These are phyloP conservation scores for Dendrothele bispora DNA, from an alignment of 768 basidiomycete species.

Conservation along the genomic window DNA sequence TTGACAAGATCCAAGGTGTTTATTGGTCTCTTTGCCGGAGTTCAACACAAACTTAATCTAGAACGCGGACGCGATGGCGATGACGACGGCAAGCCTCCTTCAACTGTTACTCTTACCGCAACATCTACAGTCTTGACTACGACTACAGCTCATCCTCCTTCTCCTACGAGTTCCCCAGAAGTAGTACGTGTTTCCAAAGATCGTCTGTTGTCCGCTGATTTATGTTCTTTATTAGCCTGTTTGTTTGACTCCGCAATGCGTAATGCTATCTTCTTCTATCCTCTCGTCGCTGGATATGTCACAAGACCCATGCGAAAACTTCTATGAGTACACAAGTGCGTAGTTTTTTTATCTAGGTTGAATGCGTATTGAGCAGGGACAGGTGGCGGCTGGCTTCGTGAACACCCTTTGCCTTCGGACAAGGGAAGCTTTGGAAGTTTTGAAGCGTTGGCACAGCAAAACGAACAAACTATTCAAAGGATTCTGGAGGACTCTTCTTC, in stretches of 20 bases:
- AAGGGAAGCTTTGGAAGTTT: conserved; percentile 75
- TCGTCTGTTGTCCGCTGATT: conserved; percentile 4
- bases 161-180: conserved; percentile 50
- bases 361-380: not conserved
- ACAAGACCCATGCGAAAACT: conserved; percentile 93
- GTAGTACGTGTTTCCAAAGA: conserved; percentile 37
- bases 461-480: conserved; percentile 73
- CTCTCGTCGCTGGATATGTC: conserved; percentile 76
- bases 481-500: conserved; percentile 58
- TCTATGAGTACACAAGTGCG: conserved; percentile 91
- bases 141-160: conserved; percentile 46
- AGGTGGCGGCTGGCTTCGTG: conserved; percentile 89
- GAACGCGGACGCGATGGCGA: conserved; percentile 38
- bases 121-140: conserved; percentile 36
- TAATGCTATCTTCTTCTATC: conserved; percentile 80
- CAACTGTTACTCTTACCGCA: conserved; percentile 3
- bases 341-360: conserved; percentile 19
- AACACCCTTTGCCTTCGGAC: conserved; percentile 85
- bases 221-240: conserved; percentile 40
- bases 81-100: conserved; percentile 9
- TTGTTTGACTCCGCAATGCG: conserved; percentile 80
- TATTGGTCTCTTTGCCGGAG: conserved; percentile 91
- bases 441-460: conserved; percentile 66
- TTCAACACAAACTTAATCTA: conserved; percentile 72
- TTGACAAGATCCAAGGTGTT: conserved; percentile 53